A percentile compares a stretch with the other conserved stretches of the same genome.
phyloP scores from a whole-genome alignment of 78 protist genomes.

The Diacronema lutheri region DNA sequence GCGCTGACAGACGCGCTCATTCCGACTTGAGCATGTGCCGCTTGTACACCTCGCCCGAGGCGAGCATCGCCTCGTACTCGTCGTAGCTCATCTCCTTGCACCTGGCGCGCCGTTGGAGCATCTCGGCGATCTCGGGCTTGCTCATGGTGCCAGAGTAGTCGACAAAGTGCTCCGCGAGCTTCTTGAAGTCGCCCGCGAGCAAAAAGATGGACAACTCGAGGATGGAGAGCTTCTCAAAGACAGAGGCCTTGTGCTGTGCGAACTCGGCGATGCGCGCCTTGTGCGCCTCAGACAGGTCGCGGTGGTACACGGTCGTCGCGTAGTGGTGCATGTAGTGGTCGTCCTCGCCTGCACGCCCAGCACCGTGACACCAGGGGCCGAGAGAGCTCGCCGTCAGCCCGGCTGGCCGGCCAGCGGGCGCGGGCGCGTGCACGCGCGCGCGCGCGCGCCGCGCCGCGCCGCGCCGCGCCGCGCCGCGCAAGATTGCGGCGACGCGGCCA shows the following conservation, averaged over 20 bases:
- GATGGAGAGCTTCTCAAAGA: slow-evolving; percentile 9
- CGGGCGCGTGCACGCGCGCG: too few species aligned
- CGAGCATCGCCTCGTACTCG: background rate
- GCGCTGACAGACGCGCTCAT: too few species aligned
- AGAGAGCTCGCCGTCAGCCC: too few species aligned
- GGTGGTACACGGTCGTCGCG: background rate
- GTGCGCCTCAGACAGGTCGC: background rate
- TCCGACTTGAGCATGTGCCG: too few species aligned
- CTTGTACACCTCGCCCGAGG: too few species aligned
- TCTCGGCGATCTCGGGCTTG: background rate
- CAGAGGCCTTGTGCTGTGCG: background rate
- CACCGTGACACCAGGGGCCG: too few species aligned
- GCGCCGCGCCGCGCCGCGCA: too few species aligned
- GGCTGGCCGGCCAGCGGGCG: too few species aligned
- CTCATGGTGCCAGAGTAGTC: background rate
- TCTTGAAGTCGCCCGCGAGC: background rate
- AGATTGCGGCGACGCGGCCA: too few species aligned
- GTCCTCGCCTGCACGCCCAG: slow-evolving; percentile 18
- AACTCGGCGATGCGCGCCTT: background rate
- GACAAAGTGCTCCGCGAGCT: background rate
- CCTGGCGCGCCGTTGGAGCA: slow-evolving; percentile 8
- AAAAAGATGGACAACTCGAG: slow-evolving; percentile 8
- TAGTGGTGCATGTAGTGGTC: slow-evolving; percentile 34
- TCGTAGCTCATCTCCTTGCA: slow-evolving; percentile 25
- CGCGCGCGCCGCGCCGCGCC: too few species aligned